phyloP scores from a whole-genome alignment of 352 stramenopile species.

The Pythium monospermum region DNA sequence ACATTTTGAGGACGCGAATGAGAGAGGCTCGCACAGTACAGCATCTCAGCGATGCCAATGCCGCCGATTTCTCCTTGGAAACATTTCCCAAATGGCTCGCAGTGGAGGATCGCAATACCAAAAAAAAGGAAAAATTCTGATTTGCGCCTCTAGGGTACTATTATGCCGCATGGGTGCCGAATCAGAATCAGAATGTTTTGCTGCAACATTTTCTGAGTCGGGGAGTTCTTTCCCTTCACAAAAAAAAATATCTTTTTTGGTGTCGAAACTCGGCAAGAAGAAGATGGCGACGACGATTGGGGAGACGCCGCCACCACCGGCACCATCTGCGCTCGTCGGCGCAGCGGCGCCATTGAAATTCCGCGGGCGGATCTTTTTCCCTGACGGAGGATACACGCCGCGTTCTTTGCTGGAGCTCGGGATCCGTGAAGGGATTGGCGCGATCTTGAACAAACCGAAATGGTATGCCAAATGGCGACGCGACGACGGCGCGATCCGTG shows the following conservation, averaged over 20 bases:
- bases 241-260: no score
- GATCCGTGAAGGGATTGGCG: constrained; percentile 19
- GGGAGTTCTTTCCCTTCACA: no score
- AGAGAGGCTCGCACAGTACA: constrained; percentile 92
- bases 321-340: no score
- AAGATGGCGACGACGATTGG: no score
- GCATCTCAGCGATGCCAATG: constrained; percentile 90
- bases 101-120: constrained; percentile 91
- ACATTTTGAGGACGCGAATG: no score
- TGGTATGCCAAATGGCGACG: constrained; percentile 18
- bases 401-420: constrained; percentile 20
- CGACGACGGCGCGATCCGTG: constrained; percentile 6
- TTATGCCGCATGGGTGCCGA: no score
- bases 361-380: background rate
- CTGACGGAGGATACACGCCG: background rate
- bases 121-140: no score
- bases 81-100: constrained; percentile 86
- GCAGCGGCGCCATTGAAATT: background rate
- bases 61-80: constrained; percentile 86
- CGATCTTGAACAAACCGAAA: constrained; percentile 14
- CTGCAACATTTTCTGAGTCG: no score
- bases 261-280: no score
- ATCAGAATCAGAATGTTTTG: no score
- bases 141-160: no score
- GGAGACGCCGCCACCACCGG: no score